phyloP scores from a whole-genome alignment of 768 basidiomycete species.

The Mycena polygramma region DNA sequence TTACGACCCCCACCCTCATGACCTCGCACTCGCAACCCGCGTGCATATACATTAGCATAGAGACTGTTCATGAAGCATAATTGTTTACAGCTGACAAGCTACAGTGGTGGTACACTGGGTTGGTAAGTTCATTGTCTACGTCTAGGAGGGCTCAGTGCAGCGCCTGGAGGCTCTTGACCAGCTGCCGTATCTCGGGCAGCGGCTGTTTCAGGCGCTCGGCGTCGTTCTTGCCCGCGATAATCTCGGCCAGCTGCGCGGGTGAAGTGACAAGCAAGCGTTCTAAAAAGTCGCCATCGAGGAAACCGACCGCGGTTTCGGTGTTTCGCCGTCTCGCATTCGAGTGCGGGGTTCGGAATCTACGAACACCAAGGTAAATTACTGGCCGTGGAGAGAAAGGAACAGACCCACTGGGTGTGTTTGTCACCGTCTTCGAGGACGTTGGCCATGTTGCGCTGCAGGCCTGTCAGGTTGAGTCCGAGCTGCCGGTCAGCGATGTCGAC shows the following conservation, averaged over 20 bases:
- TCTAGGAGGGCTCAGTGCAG: slow-evolving; percentile 50
- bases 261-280: slow-evolving; percentile 69
- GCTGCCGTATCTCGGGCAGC: slow-evolving; percentile 53
- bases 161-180: slow-evolving; percentile 58
- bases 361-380: background rate
- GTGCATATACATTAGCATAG: slow-evolving; percentile 27
- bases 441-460: slow-evolving; percentile 82
- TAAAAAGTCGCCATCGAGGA: slow-evolving; percentile 91
- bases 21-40: slow-evolving; percentile 12
- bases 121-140: background rate
- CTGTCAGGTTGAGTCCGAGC: slow-evolving; percentile 70
- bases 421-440: slow-evolving; percentile 62
- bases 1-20: slow-evolving; percentile 31
- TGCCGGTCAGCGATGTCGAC: slow-evolving; percentile 67
- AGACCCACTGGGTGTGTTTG: slow-evolving; percentile 71
- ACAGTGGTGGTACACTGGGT: background rate
- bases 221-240: slow-evolving; percentile 69
- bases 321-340: slow-evolving; percentile 69
- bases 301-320: slow-evolving; percentile 70
- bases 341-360: slow-evolving; percentile 80
- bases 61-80: slow-evolving; percentile 23
- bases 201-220: slow-evolving; percentile 69
- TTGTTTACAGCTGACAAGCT: slow-evolving; percentile 15
- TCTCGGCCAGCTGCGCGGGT: slow-evolving; percentile 60
- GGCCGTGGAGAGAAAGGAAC: background rate